Conservation (phyloP, 2,329 filamentous ascomycete species). For the Dactylellina parvicollis region DNA sequence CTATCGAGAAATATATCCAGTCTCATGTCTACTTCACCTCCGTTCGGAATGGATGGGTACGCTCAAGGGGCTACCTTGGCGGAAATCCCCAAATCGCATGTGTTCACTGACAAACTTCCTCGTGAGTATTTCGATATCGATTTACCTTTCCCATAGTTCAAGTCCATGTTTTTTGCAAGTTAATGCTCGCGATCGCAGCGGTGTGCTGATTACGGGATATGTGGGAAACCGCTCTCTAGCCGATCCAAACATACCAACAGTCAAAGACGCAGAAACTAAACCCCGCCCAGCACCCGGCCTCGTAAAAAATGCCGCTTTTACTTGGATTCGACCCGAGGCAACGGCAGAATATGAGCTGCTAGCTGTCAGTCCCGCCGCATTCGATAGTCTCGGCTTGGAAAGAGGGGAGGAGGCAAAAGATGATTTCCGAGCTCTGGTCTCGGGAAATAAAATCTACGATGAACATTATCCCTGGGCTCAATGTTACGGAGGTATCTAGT, state of each 20-base stretch:
- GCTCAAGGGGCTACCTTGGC: slow-evolving; percentile 60
- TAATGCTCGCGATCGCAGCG: slow-evolving; percentile 60
- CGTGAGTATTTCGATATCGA: slow-evolving; percentile 28
- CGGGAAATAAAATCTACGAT: slow-evolving; percentile 83
- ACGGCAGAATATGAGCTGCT: slow-evolving; percentile 78
- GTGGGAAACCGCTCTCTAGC: too few relatives aligned
- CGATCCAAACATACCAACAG: slow-evolving; percentile 81
- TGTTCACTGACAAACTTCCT: slow-evolving; percentile 68
- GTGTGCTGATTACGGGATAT: too few relatives aligned
- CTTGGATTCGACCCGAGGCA: slow-evolving; percentile 84
- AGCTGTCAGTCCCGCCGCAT: slow-evolving; percentile 78
- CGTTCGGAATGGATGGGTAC: neutral
- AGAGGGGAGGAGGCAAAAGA: slow-evolving; percentile 74
- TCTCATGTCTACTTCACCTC: slow-evolving; percentile 15
- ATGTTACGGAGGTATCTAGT: slow-evolving; percentile 83
- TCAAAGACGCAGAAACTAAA: slow-evolving; percentile 80
- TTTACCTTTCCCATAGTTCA: neutral
- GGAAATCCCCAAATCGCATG: slow-evolving; percentile 72
- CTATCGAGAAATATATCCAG: slow-evolving; percentile 41
- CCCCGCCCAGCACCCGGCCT: slow-evolving; percentile 80
- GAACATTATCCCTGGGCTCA: slow-evolving; percentile 93
- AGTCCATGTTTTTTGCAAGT: neutral
- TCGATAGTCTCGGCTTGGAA: slow-evolving; percentile 81
- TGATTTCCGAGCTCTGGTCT: slow-evolving; percentile 79
- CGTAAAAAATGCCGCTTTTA: slow-evolving; percentile 86